A percentile compares a stretch with the other conserved stretches of the same genome.
Evolutionary conservation across 345 rosid species (phyloP).

Genomic region (Populus simonii): DNA sequence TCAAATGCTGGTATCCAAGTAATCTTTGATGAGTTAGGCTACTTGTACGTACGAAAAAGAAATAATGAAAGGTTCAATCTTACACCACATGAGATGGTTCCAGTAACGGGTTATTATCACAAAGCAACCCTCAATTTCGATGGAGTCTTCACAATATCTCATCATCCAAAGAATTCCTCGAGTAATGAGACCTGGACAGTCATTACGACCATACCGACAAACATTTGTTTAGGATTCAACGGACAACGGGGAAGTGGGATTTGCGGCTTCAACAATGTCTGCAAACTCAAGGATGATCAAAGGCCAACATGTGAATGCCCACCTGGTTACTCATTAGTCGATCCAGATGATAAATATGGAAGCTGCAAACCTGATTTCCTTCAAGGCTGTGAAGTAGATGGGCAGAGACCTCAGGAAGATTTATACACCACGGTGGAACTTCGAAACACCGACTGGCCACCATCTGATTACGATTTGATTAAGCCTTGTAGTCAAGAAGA

Average conservation of each 20-base stretch:
- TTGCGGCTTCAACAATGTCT: constrained; percentile 41
- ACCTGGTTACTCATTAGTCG: constrained; percentile 17
- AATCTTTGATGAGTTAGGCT: constrained; percentile 26
- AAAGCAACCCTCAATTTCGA: constrained; percentile 37
- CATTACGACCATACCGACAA: constrained; percentile 18
- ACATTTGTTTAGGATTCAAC: constrained; percentile 17
- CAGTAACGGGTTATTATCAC: constrained; percentile 12
- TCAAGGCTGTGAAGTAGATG: constrained; percentile 24
- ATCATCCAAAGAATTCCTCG: constrained; percentile 18
- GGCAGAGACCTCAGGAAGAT: constrained; percentile 6
- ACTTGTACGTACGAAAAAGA: constrained; percentile 20
- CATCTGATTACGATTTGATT: constrained; percentile 24
- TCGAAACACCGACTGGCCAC: constrained; percentile 28
- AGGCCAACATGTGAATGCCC: constrained; percentile 39
- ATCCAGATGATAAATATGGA: constrained; percentile 30
- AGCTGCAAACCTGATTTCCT: constrained; percentile 32
- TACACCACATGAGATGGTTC: neutral
- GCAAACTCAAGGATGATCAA: constrained; percentile 10
- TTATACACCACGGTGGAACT: constrained; percentile 21
- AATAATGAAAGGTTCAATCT: constrained; percentile 10
- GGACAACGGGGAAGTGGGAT: constrained; percentile 23
- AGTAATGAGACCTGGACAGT: constrained; percentile 17
- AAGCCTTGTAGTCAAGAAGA: constrained; percentile 17
- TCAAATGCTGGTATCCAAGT: constrained; percentile 26
- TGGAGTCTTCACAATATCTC: constrained; percentile 31